phyloP scores from a whole-genome alignment of 1,139 yeast genomes.

The Yamadazyma membranifaciens region DNA sequence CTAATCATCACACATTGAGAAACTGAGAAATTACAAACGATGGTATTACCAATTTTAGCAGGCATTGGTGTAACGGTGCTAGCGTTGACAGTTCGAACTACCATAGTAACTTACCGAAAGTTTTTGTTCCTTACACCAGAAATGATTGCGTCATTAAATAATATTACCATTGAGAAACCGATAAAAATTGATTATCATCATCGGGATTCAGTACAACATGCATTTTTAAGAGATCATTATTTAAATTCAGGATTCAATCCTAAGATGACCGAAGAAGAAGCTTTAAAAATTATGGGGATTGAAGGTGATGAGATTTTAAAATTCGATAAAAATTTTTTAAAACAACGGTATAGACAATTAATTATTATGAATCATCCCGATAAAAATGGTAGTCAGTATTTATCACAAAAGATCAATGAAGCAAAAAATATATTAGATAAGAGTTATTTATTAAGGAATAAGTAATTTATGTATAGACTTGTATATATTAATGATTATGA shows the following conservation, averaged over 20 bases:
- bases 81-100: slow-evolving; percentile 53
- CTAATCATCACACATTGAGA: too few species aligned
- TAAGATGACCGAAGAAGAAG: slow-evolving; percentile 62
- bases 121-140: slow-evolving; percentile 46
- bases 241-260: slow-evolving; percentile 47
- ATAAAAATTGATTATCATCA: slow-evolving; percentile 18
- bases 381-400: slow-evolving; percentile 66
- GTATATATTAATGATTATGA: slow-evolving; percentile 1
- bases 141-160: slow-evolving; percentile 57
- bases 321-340: slow-evolving; percentile 43
- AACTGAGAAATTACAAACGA: slow-evolving; percentile 1
- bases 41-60: slow-evolving; percentile 49
- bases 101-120: slow-evolving; percentile 44
- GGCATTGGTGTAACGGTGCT: slow-evolving; percentile 57
- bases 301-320: slow-evolving; percentile 49
- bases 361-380: slow-evolving; percentile 79
- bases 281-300: slow-evolving; percentile 54
- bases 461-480: slow-evolving; percentile 1
- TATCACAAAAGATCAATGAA: slow-evolving; percentile 73
- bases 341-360: slow-evolving; percentile 56
- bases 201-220: slow-evolving; percentile 20
- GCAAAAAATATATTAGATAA: slow-evolving; percentile 67
- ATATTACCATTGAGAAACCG: slow-evolving; percentile 25
- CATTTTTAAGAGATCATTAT: slow-evolving; percentile 29
- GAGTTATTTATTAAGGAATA: slow-evolving; percentile 45